These are phyloP conservation scores for Tuber aestivum DNA, from an alignment of 495 filamentous ascomycete species.

Conservation along the genomic window DNA sequence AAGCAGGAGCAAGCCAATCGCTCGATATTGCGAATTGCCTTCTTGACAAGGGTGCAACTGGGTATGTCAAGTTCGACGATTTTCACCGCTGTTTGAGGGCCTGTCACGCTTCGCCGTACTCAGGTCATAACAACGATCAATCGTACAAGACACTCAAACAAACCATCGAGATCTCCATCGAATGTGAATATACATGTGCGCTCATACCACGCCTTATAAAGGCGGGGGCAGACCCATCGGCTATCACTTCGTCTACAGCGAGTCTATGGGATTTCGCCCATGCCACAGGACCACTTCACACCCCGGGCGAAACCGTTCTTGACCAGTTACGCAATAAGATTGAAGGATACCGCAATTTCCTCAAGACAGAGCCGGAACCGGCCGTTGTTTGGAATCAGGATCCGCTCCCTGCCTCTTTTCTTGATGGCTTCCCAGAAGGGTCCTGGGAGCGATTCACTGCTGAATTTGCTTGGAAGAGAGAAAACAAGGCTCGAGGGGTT, in stretches of 20 bases:
- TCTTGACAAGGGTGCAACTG: constrained; percentile 55
- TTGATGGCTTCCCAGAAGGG: constrained; percentile 20
- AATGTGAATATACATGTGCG: constrained; percentile 3
- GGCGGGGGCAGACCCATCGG: constrained; percentile 24
- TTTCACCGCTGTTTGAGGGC: constrained; percentile 43
- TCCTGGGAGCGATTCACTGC: constrained; percentile 27
- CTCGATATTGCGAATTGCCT: constrained; percentile 54
- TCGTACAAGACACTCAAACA: constrained; percentile 16
- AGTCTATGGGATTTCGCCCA: not conserved
- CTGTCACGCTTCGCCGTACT: constrained; percentile 14
- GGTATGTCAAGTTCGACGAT: constrained; percentile 48
- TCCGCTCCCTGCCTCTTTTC: constrained; percentile 2
- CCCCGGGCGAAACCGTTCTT: constrained; percentile 49
- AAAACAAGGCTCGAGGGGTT: constrained; percentile 24
- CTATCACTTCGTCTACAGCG: constrained; percentile 14
- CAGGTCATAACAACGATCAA: constrained; percentile 12
- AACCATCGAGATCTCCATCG: constrained; percentile 23
- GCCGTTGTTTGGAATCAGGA: not conserved
- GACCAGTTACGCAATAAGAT: constrained; percentile 54
- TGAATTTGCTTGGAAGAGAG: constrained; percentile 10
- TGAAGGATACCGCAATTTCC: constrained; percentile 26
- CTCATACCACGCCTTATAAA: constrained; percentile 18
- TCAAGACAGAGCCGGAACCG: constrained; percentile 10
- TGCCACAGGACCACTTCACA: not conserved
- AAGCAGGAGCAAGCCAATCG: constrained; percentile 51